Evolutionary conservation across 805 yeast species (phyloP), one percentile per base, ranked within the genome.

Genomic region (Candida mattraensis): DNA sequence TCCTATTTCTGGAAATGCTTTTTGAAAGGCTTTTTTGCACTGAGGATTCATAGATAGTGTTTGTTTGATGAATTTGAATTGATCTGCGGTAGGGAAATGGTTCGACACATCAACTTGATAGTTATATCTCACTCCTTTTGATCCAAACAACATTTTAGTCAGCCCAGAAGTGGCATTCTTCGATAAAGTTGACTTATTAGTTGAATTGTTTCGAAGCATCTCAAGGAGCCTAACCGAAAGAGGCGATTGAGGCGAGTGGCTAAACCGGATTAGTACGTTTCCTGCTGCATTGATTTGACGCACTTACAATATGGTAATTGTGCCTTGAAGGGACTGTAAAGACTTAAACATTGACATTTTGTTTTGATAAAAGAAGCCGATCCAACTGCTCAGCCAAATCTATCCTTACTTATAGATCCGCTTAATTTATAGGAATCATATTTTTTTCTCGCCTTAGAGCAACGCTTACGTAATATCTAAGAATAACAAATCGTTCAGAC

Each of bases 261-360:
- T 54, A 33, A 5, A 9, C n/a, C 15, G 11, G 18, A 13, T 24
- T 16, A 34, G 47, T 44, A 44, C 46, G 47, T 39, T 33, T 5
- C 18, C 20, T 10, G 12, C 19, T 18, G 20, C 29, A 18, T 15
- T 12, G 16, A 21, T 19, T 10, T 5, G 12, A 17, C 5, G 12
- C 9, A 58, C 59, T 32, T 52, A 51, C 56, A 70, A 75, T 23
- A 75, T 38, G 4, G 79, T 66, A 33, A 74, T 64, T 2, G 66
- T 61, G 13, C 78, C 68, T 2, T 76, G 71, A 14, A 64, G 59
- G 11, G 47, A 42, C 45, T 72, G 78, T 7, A 73, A 48, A 3
- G 76, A 60, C 45, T 56, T 70, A 38, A 74, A 62, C 69, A 73
- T 63, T 5, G 78, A 69, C 77, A 72, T 72, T n/a, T n/a, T n/a